phyloP scores from a whole-genome alignment of 2,329 filamentous ascomycete species.

The Parastagonospora avenae region DNA sequence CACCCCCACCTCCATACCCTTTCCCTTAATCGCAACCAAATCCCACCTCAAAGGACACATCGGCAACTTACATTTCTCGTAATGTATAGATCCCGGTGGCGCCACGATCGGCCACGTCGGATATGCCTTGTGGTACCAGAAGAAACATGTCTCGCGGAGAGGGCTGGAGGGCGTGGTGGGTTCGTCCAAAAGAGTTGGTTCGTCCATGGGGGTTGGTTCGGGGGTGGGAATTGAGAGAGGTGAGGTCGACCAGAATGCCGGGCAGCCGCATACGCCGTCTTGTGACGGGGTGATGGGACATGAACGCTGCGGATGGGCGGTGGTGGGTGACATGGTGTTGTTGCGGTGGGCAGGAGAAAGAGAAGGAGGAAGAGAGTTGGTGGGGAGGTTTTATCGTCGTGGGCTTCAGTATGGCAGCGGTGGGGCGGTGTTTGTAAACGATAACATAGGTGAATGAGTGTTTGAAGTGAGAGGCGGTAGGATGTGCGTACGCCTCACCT shows the following conservation, averaged over 20 bases:
- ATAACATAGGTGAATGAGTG: not conserved
- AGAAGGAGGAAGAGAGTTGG: too few species aligned
- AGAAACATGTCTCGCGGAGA: slow-evolving; percentile 32
- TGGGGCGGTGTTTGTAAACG: not conserved
- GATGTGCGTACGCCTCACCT: not conserved
- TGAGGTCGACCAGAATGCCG: slow-evolving; percentile 22
- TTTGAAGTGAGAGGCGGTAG: not conserved
- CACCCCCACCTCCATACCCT: not conserved
- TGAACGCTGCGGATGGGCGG: slow-evolving; percentile 1
- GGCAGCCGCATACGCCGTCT: slow-evolving; percentile 34
- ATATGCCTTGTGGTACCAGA: slow-evolving; percentile 34
- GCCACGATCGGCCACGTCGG: slow-evolving; percentile 26
- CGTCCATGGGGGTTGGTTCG: too few species aligned
- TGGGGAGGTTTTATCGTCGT: not conserved
- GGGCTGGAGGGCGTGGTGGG: slow-evolving; percentile 8
- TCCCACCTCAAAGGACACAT: slow-evolving; percentile 27
- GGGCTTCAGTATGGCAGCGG: not conserved
- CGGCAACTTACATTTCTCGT: slow-evolving; percentile 16
- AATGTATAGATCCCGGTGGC: slow-evolving; percentile 24
- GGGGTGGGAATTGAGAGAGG: too few species aligned
- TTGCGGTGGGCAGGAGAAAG: not conserved
- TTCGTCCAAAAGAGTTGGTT: too few species aligned
- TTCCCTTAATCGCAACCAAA: slow-evolving; percentile 4
- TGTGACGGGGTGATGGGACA: slow-evolving; percentile 14
- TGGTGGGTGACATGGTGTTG: not conserved